Evolutionary conservation across 2,329 filamentous ascomycete genomes (phyloP).

Genomic region (Diaporthe citriasiana): DNA sequence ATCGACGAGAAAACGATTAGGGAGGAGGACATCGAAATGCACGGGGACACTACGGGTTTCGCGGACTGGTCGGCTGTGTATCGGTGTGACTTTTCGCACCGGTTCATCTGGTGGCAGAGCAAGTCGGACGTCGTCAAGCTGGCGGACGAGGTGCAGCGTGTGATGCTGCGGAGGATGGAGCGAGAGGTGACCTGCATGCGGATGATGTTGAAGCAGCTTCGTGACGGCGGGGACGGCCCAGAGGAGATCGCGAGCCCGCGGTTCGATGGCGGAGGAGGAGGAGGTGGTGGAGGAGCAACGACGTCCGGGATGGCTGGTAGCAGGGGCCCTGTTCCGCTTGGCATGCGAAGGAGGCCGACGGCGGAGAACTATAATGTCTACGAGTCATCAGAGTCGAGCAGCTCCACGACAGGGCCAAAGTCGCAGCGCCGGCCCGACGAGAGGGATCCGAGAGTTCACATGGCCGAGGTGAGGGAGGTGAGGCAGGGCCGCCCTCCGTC

Average conservation of each 20-base stretch:
- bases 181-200: conserved; percentile 43
- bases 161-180: conserved; percentile 44
- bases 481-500: conserved; percentile 18
- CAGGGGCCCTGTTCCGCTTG: conserved; percentile 17
- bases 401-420: conserved; percentile 6
- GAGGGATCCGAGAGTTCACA: conserved; percentile 24
- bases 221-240: conserved; percentile 22
- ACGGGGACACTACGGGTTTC: conserved; percentile 35
- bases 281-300: conserved; percentile 5
- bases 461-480: conserved; percentile 28
- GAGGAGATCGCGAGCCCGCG: conserved; percentile 20
- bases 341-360: conserved; percentile 26
- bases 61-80: conserved; percentile 41
- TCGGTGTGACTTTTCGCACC: conserved; percentile 42
- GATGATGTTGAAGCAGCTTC: conserved; percentile 43
- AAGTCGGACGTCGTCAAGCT: conserved; percentile 42
- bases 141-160: conserved; percentile 41
- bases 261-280: conserved; percentile 10
- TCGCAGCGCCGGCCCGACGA: conserved; percentile 21
- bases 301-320: conserved; percentile 14
- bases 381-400: conserved; percentile 31
- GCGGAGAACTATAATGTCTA: conserved; percentile 31
- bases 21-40: conserved; percentile 40
- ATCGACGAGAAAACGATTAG: conserved; percentile 34
- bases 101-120: conserved; percentile 45